phyloP scores from a whole-genome alignment of 140 eudicot species.

The Senecio squalidus region DNA sequence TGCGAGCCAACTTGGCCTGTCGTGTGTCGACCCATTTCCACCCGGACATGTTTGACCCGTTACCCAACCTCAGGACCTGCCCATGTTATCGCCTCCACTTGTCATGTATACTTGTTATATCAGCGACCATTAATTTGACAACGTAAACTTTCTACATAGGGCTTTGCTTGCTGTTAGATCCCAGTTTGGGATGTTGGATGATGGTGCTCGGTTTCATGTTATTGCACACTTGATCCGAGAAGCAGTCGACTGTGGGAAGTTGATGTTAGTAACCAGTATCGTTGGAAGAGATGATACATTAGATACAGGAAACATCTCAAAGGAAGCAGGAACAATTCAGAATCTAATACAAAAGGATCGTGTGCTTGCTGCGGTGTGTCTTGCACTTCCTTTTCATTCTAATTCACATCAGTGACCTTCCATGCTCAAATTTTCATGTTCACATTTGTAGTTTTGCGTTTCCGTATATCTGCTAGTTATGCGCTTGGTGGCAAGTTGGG shows the following conservation, averaged over 20 bases:
- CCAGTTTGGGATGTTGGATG: conserved; percentile 81
- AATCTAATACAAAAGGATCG: conserved; percentile 91
- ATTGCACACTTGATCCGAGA: conserved; percentile 82
- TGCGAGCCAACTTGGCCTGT: not conserved
- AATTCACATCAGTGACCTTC: conserved; percentile 5
- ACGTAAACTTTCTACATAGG: conserved; percentile 43
- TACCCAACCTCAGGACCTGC: not conserved
- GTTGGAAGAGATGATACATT: conserved; percentile 57
- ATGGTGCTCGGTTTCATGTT: conserved; percentile 91
- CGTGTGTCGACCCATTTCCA: not conserved
- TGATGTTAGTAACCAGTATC: conserved; percentile 70
- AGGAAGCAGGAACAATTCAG: conserved; percentile 63
- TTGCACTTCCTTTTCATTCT: conserved; percentile 10
- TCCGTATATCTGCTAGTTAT: not conserved
- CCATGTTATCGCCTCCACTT: not conserved
- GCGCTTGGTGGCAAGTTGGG: not conserved
- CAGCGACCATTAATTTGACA: conserved; percentile 11
- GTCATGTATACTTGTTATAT: not conserved
- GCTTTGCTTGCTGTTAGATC: conserved; percentile 80
- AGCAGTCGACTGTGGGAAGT: conserved; percentile 84
- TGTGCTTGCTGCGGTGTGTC: conserved; percentile 70
- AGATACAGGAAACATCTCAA: conserved; percentile 48
- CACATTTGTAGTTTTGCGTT: not conserved
- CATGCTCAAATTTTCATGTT: conserved; percentile 5
- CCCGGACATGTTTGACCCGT: not conserved